Percentiles rank a stretch among this genome's conserved stretches.
phyloP scores from a whole-genome alignment of 768 basidiomycete genomes.

The Fomitopsis serialis region DNA sequence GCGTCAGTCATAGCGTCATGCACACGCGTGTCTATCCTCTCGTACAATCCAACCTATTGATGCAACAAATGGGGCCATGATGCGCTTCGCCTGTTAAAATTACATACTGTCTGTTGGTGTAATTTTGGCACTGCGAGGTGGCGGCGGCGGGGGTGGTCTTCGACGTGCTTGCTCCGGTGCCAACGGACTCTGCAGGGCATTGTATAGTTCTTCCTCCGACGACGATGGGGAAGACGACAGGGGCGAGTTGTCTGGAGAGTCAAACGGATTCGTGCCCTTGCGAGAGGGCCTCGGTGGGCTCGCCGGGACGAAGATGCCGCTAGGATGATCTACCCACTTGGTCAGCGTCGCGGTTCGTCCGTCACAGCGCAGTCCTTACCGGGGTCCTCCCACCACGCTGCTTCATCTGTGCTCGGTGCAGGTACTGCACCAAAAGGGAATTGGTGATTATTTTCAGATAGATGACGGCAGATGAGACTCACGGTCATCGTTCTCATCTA shows the following conservation, averaged over 20 bases:
- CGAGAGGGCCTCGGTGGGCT: constrained; percentile 17
- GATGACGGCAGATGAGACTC: constrained; percentile 20
- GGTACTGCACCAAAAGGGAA: constrained; percentile 48
- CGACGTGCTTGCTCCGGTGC: constrained; percentile 27
- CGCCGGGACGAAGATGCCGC: constrained; percentile 44
- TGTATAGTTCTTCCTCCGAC: constrained; percentile 82
- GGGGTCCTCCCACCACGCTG: constrained; percentile 74
- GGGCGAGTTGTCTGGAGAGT: constrained; percentile 59
- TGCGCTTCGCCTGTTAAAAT: too few relatives aligned
- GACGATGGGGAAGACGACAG: constrained; percentile 74
- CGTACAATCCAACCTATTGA: too few relatives aligned
- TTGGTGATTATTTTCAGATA: constrained; percentile 2
- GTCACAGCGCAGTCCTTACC: constrained; percentile 35
- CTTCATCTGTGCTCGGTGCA: constrained; percentile 75
- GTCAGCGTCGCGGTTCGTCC: background rate
- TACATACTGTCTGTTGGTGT: too few relatives aligned
- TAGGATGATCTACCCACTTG: constrained; percentile 46
- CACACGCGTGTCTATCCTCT: too few relatives aligned
- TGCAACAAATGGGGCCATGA: too few relatives aligned
- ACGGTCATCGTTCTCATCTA: constrained; percentile 38
- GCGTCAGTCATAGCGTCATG: background rate
- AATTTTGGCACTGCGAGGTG: constrained; percentile 23
- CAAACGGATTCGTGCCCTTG: constrained; percentile 59
- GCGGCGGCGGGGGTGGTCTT: constrained; percentile 44
- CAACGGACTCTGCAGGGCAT: constrained; percentile 70